Evolutionary conservation across 768 basidiomycete genomes (phyloP), one percentile per base, ranked within the genome.

Genomic region (Russula sp.): DNA sequence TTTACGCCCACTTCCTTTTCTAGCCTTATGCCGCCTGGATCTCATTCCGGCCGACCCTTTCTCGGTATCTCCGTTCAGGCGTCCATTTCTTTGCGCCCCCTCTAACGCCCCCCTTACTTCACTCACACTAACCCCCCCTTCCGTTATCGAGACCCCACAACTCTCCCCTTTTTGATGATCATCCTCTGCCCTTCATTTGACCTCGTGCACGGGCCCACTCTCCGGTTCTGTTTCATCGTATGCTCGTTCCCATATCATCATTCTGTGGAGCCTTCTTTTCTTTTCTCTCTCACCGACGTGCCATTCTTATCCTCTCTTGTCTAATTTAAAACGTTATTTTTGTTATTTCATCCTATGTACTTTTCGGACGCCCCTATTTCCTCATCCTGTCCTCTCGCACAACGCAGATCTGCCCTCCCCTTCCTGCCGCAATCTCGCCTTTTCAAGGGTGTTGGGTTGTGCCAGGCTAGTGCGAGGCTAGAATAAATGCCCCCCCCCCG

Each of bases 71-170:
- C 63, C 63, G 63, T 64, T 27, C 52, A 40, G 27, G 22, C 54
- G 39, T 31, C 56, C 47, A 27, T 52, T 22, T 14, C 32, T 55
- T 53, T 34, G 62, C 34, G 45, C 57, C 55, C 22, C 55, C 55
- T 34, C 37, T 53, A 53, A 18, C 27, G 14, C 59, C 59, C 35
- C 59, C 27, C 6, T 27, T 27, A 27, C 6, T 11, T 4, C 5
- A 14, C 39, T 34, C 52, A n/a, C 32, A 16, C 40, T 32, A 32
- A 6, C 27, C 3, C 49, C 31, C 35, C 31, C 35, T 64, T 55
- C 58, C 63, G 63, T 64, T 60, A 64, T 60, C 63, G 47, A 39
- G 6, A 60, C 63, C 63, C 63, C 53, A 40, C 57, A 39, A 45
- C 35, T 37, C 42, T 42, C 44, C 37, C 61, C 40, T 34, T 44